A percentile compares a stretch with the other conserved stretches of the same genome.
These are phyloP conservation scores for Pycnococcus provasolii DNA, from an alignment of 139 green algal species.

Conservation along the genomic window DNA sequence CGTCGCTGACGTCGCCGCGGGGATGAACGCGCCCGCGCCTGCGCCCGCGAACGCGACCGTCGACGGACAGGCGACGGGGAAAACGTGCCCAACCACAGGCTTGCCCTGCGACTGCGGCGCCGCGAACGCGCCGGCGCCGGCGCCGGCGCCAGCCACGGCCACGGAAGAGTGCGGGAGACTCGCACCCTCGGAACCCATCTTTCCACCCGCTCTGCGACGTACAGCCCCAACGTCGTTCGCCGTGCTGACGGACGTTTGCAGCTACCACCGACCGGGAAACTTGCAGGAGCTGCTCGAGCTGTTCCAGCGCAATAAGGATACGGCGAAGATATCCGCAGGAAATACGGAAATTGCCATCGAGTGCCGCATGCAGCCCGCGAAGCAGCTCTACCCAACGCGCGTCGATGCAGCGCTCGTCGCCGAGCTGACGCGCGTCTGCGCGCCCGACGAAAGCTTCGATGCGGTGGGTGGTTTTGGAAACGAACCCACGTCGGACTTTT, in stretches of 20 bases:
- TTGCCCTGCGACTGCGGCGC: slow-evolving; percentile 59
- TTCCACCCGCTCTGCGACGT: slow-evolving; percentile 70
- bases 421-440: slow-evolving; percentile 47
- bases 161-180: background rate
- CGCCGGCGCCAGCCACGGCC: no score
- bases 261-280: slow-evolving; percentile 48
- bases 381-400: slow-evolving; percentile 54
- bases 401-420: slow-evolving; percentile 60
- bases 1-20: background rate
- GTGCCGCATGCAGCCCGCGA: slow-evolving; percentile 83
- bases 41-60: no score
- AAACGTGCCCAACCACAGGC: slow-evolving; percentile 67
- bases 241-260: slow-evolving; percentile 31
- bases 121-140: no score
- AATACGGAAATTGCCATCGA: slow-evolving; percentile 97
- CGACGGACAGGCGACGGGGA: background rate
- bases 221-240: slow-evolving; percentile 33
- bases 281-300: slow-evolving; percentile 66
- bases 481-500: no score
- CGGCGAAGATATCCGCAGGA: slow-evolving; percentile 69
- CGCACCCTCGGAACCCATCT: slow-evolving; percentile 69
- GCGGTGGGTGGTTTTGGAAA: no score
- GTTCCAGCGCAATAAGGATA: background rate
- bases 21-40: background rate
- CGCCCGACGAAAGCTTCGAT: no score